Percentiles rank a stretch among this genome's conserved stretches.
phyloP scores from a whole-genome alignment of 2,329 filamentous ascomycete genomes.

The Spiromastix sp. region DNA sequence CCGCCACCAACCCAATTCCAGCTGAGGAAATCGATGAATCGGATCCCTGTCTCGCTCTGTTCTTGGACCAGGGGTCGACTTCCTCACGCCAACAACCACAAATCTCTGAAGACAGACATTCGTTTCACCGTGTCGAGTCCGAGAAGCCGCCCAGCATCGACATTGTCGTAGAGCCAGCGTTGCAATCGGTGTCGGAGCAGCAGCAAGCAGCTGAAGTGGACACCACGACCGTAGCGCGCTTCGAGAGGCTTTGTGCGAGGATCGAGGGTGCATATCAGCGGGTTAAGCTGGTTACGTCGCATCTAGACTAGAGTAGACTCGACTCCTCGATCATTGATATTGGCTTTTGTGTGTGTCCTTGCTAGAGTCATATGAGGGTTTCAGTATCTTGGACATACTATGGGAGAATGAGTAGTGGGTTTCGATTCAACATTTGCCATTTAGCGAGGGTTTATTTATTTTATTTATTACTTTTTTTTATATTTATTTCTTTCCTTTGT shows the following conservation, averaged over 20 bases:
- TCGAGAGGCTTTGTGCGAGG: constrained; percentile 28
- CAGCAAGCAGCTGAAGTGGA: constrained; percentile 14
- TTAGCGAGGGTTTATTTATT: not conserved
- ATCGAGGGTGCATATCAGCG: constrained; percentile 34
- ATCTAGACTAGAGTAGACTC: too few relatives aligned
- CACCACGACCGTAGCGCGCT: constrained; percentile 20
- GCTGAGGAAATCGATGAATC: constrained; percentile 47
- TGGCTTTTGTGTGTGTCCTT: too few relatives aligned
- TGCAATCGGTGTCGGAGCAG: not conserved
- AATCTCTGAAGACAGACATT: constrained; percentile 18
- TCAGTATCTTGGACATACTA: not conserved
- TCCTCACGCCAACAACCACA: constrained; percentile 31
- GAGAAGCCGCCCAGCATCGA: constrained; percentile 58
- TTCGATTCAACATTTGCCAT: not conserved
- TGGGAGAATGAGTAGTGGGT: not conserved
- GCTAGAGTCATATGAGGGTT: too few relatives aligned
- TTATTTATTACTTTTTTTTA: not conserved
- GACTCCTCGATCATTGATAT: too few relatives aligned
- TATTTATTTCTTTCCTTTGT: constrained; percentile 1
- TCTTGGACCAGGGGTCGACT: constrained; percentile 41
- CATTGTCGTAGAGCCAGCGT: constrained; percentile 44
- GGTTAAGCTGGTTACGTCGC: constrained; percentile 29
- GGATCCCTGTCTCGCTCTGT: constrained; percentile 36
- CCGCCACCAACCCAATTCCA: constrained; percentile 16
- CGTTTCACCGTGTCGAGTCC: constrained; percentile 44